Conservation (phyloP, 129 eudicot species). For the Solidago caesia region DNA sequence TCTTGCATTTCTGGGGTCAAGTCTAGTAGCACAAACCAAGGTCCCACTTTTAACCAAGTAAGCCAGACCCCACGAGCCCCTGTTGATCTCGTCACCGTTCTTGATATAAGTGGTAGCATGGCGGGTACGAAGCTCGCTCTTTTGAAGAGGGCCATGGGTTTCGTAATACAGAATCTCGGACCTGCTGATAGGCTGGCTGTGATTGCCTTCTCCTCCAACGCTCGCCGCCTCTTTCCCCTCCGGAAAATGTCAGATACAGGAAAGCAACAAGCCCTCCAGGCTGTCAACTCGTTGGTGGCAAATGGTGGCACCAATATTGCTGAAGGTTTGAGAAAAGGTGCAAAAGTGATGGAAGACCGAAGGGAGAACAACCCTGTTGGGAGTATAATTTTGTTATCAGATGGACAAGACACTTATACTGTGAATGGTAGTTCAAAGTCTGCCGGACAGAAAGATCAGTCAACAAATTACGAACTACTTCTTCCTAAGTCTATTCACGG, state of each 20-base stretch:
- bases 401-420: constrained; percentile 83
- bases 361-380: constrained; percentile 78
- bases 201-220: constrained; percentile 82
- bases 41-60: constrained; percentile 38
- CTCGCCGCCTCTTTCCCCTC: constrained; percentile 81
- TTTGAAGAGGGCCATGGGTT: constrained; percentile 87
- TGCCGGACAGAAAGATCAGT: constrained; percentile 25
- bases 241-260: constrained; percentile 76
- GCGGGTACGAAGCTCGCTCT: constrained; percentile 84
- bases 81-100: constrained; percentile 88
- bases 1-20: constrained; percentile 42
- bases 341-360: constrained; percentile 78
- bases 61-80: constrained; percentile 75
- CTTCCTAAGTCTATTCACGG: constrained; percentile 54
- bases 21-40: constrained; percentile 29
- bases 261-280: constrained; percentile 63
- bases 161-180: constrained; percentile 85
- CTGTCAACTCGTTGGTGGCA: constrained; percentile 75
- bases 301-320: constrained; percentile 91
- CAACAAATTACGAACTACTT: constrained; percentile 43
- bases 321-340: constrained; percentile 80
- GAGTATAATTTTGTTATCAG: constrained; percentile 83
- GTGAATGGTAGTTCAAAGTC: constrained; percentile 35
- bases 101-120: constrained; percentile 97
- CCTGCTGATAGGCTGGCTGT: constrained; percentile 80